A percentile compares a stretch with the other conserved stretches of the same genome.
These are phyloP conservation scores for Helotiales sp. DNA, from an alignment of 2,329 filamentous ascomycete genomes.

Conservation along the genomic window DNA sequence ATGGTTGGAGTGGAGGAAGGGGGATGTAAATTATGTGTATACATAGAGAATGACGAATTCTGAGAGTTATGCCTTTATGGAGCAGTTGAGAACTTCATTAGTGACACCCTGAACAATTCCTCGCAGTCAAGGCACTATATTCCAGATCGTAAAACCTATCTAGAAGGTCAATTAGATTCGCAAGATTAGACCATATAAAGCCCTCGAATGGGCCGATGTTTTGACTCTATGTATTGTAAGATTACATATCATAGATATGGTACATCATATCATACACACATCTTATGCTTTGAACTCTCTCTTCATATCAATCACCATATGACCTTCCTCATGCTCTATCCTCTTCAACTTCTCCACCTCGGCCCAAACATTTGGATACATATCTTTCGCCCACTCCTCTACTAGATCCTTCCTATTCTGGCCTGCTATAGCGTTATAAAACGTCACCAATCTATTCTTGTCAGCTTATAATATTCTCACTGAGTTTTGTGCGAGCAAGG, in stretches of 20 bases:
- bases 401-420: conserved; percentile 67
- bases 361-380: conserved; percentile 69
- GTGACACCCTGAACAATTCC: no score
- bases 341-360: conserved; percentile 47
- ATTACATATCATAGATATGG: not conserved
- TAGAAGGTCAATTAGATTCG: no score
- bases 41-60: not conserved
- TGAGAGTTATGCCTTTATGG: no score
- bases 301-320: conserved; percentile 31
- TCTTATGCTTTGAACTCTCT: conserved; percentile 26
- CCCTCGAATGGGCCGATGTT: no score
- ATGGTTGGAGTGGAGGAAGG: not conserved
- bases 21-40: conserved; percentile 9
- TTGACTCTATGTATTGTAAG: not conserved
- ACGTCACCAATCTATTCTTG: conserved; percentile 62
- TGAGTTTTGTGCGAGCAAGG: no score
- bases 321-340: conserved; percentile 28
- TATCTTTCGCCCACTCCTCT: conserved; percentile 69
- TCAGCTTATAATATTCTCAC: no score
- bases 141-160: no score
- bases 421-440: conserved; percentile 73
- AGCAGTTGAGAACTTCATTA: no score
- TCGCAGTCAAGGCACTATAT: no score
- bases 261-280: conserved; percentile 10
- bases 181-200: no score